phyloP scores from a whole-genome alignment of 805 yeast genomes.

The Candida khao-thaluensis region DNA sequence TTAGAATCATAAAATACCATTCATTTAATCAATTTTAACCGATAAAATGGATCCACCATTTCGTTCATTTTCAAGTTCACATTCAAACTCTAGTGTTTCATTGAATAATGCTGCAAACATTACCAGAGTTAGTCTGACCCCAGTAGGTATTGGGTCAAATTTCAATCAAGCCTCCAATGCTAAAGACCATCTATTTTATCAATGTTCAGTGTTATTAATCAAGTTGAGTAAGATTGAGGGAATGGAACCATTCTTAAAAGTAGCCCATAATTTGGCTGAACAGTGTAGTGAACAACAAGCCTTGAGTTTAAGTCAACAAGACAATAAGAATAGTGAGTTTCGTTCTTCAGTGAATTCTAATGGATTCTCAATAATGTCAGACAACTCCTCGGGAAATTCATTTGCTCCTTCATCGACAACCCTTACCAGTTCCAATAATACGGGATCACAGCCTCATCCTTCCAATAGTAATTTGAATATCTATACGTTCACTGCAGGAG shows the following conservation, averaged over 20 bases:
- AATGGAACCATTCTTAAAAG: constrained; percentile 62
- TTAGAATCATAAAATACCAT: too few species aligned
- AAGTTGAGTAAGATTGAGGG: constrained; percentile 62
- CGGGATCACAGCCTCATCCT: constrained; percentile 16
- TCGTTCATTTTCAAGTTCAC: constrained; percentile 33
- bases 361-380: constrained; percentile 38
- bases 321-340: constrained; percentile 22
- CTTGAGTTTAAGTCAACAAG: constrained; percentile 43
- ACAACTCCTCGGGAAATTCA: constrained; percentile 19
- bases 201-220: constrained; percentile 56
- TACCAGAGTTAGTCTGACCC: constrained; percentile 46
- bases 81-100: constrained; percentile 21
- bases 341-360: constrained; percentile 34
- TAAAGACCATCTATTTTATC: constrained; percentile 67
- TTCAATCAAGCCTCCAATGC: constrained; percentile 66
- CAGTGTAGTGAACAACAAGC: constrained; percentile 74
- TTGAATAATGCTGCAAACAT: constrained; percentile 32
- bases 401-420: constrained; percentile 15
- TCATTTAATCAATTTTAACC: neutral
- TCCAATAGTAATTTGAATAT: constrained; percentile 30
- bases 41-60: constrained; percentile 25
- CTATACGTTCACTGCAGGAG: constrained; percentile 72
- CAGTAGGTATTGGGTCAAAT: constrained; percentile 41
- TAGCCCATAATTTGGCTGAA: constrained; percentile 67
- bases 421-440: constrained; percentile 14